Evolutionary conservation across 176 grass and related monocot species (phyloP).

Genomic region (Lolium multiflorum): DNA sequence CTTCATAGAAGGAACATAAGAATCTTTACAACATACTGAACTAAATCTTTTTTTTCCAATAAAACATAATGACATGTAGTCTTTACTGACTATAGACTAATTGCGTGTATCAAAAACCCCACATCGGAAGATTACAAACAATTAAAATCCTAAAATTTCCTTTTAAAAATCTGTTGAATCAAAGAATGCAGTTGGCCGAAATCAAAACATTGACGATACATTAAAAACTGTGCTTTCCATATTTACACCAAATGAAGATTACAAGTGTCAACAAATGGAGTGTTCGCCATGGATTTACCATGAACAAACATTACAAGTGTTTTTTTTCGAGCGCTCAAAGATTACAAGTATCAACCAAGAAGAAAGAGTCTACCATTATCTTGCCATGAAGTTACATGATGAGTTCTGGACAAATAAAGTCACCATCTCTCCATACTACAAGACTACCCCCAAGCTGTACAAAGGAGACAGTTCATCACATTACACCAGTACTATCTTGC

Average conservation of each 20-base stretch:
- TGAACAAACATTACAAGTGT: neutral
- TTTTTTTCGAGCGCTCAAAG: neutral
- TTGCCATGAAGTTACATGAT: neutral
- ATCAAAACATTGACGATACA: too few species aligned
- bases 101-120: too few species aligned
- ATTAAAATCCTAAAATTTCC: too few species aligned
- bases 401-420: neutral
- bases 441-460: neutral
- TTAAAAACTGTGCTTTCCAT: too few species aligned
- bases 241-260: too few species aligned
- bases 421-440: conserved; percentile 15
- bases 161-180: too few species aligned
- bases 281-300: too few species aligned
- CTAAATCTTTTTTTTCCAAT: neutral
- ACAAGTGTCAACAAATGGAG: too few species aligned
- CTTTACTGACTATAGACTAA: too few species aligned
- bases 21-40: neutral
- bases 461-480: conserved; percentile 45
- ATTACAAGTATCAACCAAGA: neutral
- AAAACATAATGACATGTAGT: neutral
- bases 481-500: conserved; percentile 33
- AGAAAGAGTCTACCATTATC: neutral
- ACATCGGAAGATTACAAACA: too few species aligned
- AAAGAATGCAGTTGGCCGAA: too few species aligned
- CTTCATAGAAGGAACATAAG: neutral